These are phyloP conservation scores for Chenopodium quinoa DNA, from an alignment of 148 eudicot genomes.

Conservation along the genomic window DNA sequence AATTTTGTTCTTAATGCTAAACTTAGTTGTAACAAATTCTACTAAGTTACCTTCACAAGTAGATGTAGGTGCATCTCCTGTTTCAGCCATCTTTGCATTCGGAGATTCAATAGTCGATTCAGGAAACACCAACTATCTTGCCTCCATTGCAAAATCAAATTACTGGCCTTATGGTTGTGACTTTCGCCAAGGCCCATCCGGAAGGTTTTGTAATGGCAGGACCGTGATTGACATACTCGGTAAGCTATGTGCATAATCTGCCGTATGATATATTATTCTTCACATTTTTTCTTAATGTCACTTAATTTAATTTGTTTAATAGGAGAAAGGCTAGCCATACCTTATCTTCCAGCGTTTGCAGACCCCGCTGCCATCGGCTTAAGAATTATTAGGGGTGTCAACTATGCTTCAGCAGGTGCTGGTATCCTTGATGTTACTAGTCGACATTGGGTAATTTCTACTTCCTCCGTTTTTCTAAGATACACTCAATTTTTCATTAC, in stretches of 20 bases:
- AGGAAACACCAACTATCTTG: slow-evolving; percentile 76
- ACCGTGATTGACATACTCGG: slow-evolving; percentile 65
- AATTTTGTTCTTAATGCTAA: not conserved
- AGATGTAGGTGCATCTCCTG: slow-evolving; percentile 30
- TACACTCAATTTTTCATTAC: no score
- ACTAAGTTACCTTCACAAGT: slow-evolving; percentile 12
- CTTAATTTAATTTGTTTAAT: not conserved
- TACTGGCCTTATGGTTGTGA: slow-evolving; percentile 82
- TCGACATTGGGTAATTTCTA: slow-evolving; percentile 57
- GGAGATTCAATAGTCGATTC: slow-evolving; percentile 78
- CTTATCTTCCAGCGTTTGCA: slow-evolving; percentile 68
- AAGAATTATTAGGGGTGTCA: slow-evolving; percentile 58
- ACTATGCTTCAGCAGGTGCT: slow-evolving; percentile 86
- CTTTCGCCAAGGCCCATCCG: slow-evolving; percentile 50
- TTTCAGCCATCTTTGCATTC: slow-evolving; percentile 57
- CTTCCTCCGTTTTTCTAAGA: no score
- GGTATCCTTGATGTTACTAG: slow-evolving; percentile 88
- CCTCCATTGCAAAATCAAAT: slow-evolving; percentile 65
- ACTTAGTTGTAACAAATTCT: not conserved
- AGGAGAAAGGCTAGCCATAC: slow-evolving; percentile 63
- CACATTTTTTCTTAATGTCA: not conserved
- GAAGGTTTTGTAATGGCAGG: slow-evolving; percentile 70
- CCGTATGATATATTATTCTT: no score
- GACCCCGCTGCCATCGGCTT: slow-evolving; percentile 53
- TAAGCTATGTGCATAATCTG: slow-evolving; percentile 16